Conservation (phyloP, 2,329 filamentous ascomycete genomes). For the Arthrobotrys sinensis region DNA sequence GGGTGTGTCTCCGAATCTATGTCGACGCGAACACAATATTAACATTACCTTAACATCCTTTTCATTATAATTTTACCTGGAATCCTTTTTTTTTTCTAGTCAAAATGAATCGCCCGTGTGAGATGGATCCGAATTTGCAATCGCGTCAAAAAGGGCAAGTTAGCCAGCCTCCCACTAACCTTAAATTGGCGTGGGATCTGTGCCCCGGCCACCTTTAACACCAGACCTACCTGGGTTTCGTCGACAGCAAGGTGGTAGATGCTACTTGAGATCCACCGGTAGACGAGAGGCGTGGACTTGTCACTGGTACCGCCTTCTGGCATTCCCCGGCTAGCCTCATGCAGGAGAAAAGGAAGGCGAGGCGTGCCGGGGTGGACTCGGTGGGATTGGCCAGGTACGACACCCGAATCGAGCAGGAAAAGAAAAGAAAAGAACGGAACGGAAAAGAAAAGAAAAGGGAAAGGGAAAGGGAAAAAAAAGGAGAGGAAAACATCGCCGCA, state of each 20-base stretch:
- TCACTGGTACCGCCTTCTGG: slow-evolving; percentile 10
- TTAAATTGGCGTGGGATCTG: slow-evolving; percentile 45
- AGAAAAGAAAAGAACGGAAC: slow-evolving; percentile 28
- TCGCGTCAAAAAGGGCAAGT: slow-evolving; percentile 34
- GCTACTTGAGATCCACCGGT: neutral
- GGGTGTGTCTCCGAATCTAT: neutral
- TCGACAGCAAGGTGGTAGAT: neutral
- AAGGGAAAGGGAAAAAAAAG: neutral
- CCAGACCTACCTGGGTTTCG: too few relatives aligned
- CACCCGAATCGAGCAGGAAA: slow-evolving; percentile 44
- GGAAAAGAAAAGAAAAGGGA: neutral
- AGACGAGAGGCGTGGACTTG: neutral
- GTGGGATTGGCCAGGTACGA: slow-evolving; percentile 59
- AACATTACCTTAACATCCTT: too few relatives aligned
- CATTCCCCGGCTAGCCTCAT: slow-evolving; percentile 31
- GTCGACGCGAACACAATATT: too few relatives aligned
- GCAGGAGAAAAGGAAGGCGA: slow-evolving; percentile 61
- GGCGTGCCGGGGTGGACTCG: slow-evolving; percentile 46
- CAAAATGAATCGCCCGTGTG: too few relatives aligned
- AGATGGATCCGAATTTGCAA: too few relatives aligned
- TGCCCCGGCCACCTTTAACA: neutral
- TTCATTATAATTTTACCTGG: too few relatives aligned
- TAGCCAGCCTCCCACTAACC: slow-evolving; percentile 27
- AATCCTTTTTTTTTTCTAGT: too few relatives aligned
- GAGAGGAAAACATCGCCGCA: slow-evolving; percentile 21